Conservation (phyloP, 2,329 filamentous ascomycete genomes). For the Remersonia thermophila region DNA sequence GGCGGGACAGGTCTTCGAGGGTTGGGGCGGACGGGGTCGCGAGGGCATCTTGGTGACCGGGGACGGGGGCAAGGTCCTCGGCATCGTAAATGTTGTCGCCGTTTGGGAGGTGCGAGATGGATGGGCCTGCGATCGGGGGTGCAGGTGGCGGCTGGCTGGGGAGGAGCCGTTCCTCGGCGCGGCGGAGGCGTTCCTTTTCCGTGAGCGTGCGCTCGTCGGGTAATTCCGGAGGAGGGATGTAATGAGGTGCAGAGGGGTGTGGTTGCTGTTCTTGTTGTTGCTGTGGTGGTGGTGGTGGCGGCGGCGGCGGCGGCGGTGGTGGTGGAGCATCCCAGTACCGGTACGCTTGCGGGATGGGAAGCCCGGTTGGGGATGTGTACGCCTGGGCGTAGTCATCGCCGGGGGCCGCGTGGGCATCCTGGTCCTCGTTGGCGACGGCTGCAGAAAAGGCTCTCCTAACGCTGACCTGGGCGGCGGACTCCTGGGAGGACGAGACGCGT, state of each 20-base stretch:
- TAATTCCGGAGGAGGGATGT: constrained; percentile 48
- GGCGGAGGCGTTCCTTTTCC: constrained; percentile 71
- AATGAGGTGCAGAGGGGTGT: constrained; percentile 29
- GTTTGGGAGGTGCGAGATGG: constrained; percentile 19
- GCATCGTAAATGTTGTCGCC: constrained; percentile 43
- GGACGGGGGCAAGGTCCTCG: constrained; percentile 26
- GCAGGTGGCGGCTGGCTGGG: constrained; percentile 60
- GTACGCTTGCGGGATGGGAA: constrained; percentile 15
- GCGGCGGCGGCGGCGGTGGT: too few species aligned
- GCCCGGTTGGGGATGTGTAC: constrained; percentile 11
- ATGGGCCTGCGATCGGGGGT: constrained; percentile 23
- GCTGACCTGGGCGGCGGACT: constrained; percentile 9
- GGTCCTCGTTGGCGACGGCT: constrained; percentile 11
- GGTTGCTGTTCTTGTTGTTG: too few species aligned
- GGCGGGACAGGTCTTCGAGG: constrained; percentile 30
- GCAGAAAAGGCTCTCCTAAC: constrained; percentile 13
- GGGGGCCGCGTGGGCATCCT: constrained; percentile 10
- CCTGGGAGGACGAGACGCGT: constrained; percentile 15
- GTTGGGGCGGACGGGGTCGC: constrained; percentile 33
- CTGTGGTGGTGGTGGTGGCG: too few species aligned
- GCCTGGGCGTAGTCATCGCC: constrained; percentile 10
- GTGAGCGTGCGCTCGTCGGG: constrained; percentile 50
- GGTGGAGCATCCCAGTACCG: constrained; percentile 23
- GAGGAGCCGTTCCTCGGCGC: constrained; percentile 65
- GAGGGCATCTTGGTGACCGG: constrained; percentile 16